phyloP scores from a whole-genome alignment of 2,329 filamentous ascomycete genomes.

The Paracoccidioides brasiliensis region DNA sequence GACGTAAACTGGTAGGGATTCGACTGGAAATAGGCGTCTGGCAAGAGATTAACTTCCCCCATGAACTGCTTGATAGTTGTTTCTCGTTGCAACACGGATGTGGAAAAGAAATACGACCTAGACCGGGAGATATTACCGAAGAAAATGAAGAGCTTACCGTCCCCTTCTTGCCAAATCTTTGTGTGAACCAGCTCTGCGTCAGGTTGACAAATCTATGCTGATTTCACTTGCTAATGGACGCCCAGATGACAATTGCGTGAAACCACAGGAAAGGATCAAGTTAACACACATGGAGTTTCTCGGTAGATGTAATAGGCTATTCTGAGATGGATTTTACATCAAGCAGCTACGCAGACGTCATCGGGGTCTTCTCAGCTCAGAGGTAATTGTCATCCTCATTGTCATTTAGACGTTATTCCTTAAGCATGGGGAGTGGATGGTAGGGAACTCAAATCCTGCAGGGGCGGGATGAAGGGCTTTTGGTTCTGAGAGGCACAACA shows the following conservation, averaged over 20 bases:
- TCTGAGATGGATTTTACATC: background rate
- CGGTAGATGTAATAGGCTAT: background rate
- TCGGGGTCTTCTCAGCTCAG: background rate
- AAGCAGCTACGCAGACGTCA: background rate
- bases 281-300: background rate
- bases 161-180: no score
- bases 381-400: background rate
- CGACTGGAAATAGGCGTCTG: no score
- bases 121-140: no score
- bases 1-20: no score
- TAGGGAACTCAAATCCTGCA: background rate
- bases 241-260: background rate
- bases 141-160: no score
- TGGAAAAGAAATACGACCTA: no score
- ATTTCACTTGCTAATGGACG: background rate
- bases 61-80: no score
- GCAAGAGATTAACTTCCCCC: no score
- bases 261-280: background rate
- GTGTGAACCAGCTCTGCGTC: background rate
- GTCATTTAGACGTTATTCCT: background rate
- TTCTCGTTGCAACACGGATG: no score
- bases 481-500: background rate
- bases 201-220: slow-evolving; percentile 1
- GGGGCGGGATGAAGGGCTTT: background rate
- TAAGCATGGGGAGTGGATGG: background rate